These are phyloP conservation scores for Boletus subparvulus DNA, from an alignment of 768 basidiomycete genomes.

Conservation along the genomic window DNA sequence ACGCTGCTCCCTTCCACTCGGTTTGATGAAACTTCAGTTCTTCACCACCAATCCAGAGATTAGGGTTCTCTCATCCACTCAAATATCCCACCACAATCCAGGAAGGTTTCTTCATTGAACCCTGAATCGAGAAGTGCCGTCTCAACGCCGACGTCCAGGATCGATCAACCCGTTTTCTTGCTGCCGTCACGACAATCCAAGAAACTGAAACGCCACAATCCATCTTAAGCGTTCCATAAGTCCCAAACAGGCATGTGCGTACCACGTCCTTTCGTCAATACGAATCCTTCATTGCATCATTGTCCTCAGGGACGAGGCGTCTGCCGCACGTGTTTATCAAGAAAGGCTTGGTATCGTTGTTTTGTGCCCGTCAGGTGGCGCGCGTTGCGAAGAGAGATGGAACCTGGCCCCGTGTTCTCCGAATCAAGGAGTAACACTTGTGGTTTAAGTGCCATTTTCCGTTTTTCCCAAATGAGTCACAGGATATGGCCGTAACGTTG, in stretches of 20 bases:
- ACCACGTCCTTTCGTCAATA: constrained; percentile 42
- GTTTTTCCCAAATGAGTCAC: constrained; percentile 35
- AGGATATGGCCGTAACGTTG: constrained; percentile 33
- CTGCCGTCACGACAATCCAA: constrained; percentile 34
- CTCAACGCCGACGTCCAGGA: constrained; percentile 15
- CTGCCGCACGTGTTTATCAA: constrained; percentile 29
- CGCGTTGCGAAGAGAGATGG: constrained; percentile 28
- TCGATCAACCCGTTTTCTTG: constrained; percentile 25
- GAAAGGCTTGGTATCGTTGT: constrained; percentile 35
- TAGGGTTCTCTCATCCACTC: constrained; percentile 2
- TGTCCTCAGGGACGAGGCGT: constrained; percentile 35
- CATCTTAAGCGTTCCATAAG: neutral
- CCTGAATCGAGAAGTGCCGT: constrained; percentile 16
- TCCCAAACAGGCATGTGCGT: neutral
- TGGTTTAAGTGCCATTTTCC: constrained; percentile 22
- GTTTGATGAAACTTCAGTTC: neutral
- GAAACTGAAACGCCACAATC: constrained; percentile 16
- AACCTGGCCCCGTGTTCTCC: constrained; percentile 29
- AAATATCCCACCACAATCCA: constrained; percentile 9
- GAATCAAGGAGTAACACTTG: constrained; percentile 31
- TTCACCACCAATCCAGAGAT: constrained; percentile 9
- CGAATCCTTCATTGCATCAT: constrained; percentile 39
- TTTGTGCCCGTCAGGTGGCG: constrained; percentile 29
- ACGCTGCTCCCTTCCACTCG: neutral
- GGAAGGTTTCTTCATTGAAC: constrained; percentile 11